Evolutionary conservation across 352 stramenopile species (phyloP), one percentile per base, ranked within the genome.

Genomic region (Blastocystis sp.): DNA sequence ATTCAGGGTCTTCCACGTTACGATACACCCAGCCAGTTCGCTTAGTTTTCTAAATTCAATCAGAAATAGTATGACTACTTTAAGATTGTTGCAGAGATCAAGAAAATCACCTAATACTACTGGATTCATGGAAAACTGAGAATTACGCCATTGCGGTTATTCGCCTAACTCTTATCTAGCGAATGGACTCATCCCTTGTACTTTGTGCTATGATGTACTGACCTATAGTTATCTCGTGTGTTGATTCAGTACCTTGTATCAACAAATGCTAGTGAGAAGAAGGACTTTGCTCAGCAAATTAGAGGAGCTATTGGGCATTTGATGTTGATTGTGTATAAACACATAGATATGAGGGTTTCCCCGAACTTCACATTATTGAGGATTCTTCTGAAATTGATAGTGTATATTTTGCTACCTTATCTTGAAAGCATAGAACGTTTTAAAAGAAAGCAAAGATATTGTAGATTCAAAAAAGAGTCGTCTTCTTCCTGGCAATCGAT

Each of bases 21-120:
- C 95, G 94, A 87, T 95, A 95, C n/a, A 98, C 92, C 95, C 95
- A 97, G 91, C 94, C 95, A 58, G 94, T 97, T 78, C 78, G 73
- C 37, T 84, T 84, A 11, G 53, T 64, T 24, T 84, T 84, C 73
- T 84, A 84, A 11, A 42, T 40, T 35, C 48, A 24, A 37, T 27
- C 19, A 44, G 5, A 48, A 42, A 37, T 44, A 35, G n/a, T 42
- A 1, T 11, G 2, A 37, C 30, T 1, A 44, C 73, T 40, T 84
- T 84, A 9, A 84, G 35, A 40, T 84, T 84, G 3, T 60, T 56
- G 30, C 73, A 84, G 22, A 84, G 57, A 30, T 84, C 73, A 22
- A 84, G 66, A 42, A 84, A 84, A 24, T 53, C n/a, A 42, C 37
- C 35, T 24, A 84, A 56, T 1, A 56, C 42, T 30, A 33, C 9